Base-by-base conservation (phyloP, 2,329 filamentous ascomycete species). In the Ophiostoma angusticollis region DNA sequence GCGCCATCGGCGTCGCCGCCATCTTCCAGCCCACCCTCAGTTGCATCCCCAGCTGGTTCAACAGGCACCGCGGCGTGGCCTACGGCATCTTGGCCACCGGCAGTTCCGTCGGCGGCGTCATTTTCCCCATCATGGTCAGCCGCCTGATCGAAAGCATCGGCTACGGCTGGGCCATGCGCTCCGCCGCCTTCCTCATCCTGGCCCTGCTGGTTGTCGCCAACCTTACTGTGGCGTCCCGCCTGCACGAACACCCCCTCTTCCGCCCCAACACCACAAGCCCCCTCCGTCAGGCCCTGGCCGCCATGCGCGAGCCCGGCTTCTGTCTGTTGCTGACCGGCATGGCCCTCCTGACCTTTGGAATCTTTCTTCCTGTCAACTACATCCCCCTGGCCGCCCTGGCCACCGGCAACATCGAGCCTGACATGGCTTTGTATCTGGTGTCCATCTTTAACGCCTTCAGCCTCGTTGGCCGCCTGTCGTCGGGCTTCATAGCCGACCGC, bases 381-480 rank as follows among this genome's bases (percentile, higher is more conserved):
- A 39, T 55, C 31, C 42, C 46, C 9, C 45, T 50, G 7, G 31
- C 47, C 34, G 52, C 52, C 5, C 24, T 46, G 11, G 41, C 41
- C 11, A 45, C 41, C 5, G 47, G 45, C 17, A 44, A 48, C 23
- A 44, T 53, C 28, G n/a, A 28, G 19, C 9, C 31, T 9, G 27
- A 43, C 18, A 42, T 54, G 18, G 45, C 49, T 5, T 39, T 44
- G 29, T 53, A 55, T 34, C 39, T 51, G 9, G 45, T 54, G 3
- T 36, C 50, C 18, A 49, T 54, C 17, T 43, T 51, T 32, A 56
- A 54, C 34, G 52, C 49, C 4, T 44, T 51, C 3, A 54, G 54
- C 37, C 48, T 65, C 3, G 56, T 63, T 29, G 61, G 59, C 1
- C 57, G 59, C 9, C 38, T 52, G 30, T 18, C 45, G 12, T 38